Evolutionary conservation across 75 land plant species (phyloP), one percentile per base, ranked within the genome.

Genomic region (Selaginella tamariscina): DNA sequence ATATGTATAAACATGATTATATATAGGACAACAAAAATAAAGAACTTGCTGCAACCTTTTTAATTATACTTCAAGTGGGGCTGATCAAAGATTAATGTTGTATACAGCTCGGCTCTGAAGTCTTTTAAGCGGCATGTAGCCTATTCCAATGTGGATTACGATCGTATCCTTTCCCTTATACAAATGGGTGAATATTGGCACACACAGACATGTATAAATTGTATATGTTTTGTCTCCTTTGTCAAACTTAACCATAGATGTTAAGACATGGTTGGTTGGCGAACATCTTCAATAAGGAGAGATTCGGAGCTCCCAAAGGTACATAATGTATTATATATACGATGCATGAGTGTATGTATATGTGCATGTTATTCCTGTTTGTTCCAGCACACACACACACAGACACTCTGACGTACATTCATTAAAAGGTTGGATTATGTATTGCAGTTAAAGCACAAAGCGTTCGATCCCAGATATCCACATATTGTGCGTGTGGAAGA

Each of bases 61-160:
- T 27, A 27, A 56, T 62, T 71, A n/a, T n/a, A n/a, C n/a, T n/a
- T n/a, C n/a, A n/a, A n/a, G n/a, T n/a, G n/a, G n/a, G n/a, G n/a
- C n/a, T n/a, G n/a, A n/a, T n/a, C n/a, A n/a, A n/a, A n/a, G n/a
- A n/a, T n/a, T n/a, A n/a, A n/a, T n/a, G n/a, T n/a, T n/a, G n/a
- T n/a, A n/a, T n/a, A 70, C 79, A 91, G 96, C 74, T 91, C 98
- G 69, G 90, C 90, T 62, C 54, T 92, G 63, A 55, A 70, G 27
- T 56, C 82, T 32, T 92, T 92, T 70, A 74, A 78, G 65, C 85
- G 84, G 2, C 72, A 91, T 65, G 86, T 86, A 29, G 80, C 76
- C 22, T 92, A 92, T 75, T 73, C 98, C 32, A 92, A 92, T 81
- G 92, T 80, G 62, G 71, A 54, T 30, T 78, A 78, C 71, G 98